Conservation (phyloP, 2,329 filamentous ascomycete species). For the Blumeriella jaapii region DNA sequence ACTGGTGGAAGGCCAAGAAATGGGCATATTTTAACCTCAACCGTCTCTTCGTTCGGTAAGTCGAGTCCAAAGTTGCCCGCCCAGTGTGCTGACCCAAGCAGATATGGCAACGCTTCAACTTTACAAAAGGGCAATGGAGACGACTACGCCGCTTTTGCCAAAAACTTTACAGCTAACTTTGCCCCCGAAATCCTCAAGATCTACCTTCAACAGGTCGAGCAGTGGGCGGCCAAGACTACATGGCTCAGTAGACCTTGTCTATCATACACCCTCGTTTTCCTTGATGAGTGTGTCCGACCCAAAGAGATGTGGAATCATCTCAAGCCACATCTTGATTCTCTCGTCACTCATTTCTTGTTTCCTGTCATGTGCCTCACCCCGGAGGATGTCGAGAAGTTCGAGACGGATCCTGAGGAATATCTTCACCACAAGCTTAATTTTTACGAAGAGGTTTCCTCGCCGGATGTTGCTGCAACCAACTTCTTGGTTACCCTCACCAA, state of each 20-base stretch:
- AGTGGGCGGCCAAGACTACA: conserved; percentile 87
- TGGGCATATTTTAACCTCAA: conserved; percentile 99
- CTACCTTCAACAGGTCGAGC: conserved; percentile 89
- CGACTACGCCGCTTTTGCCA: conserved; percentile 72
- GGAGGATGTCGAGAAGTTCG: conserved; percentile 88
- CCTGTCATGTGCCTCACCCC: conserved; percentile 85
- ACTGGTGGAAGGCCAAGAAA: conserved; percentile 99
- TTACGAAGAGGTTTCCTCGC: conserved; percentile 91
- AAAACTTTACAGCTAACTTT: conserved; percentile 81
- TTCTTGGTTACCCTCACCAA: conserved; percentile 94
- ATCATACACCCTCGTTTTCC: conserved; percentile 85
- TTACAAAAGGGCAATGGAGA: conserved; percentile 63
- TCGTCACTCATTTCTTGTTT: conserved; percentile 92
- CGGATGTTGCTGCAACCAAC: conserved; percentile 91
- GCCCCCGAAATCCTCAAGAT: conserved; percentile 93
- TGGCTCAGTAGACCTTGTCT: conserved; percentile 94
- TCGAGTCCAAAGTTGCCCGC: conserved; percentile 4
- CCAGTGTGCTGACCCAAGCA: conserved; percentile 28
- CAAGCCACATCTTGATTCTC: conserved; percentile 83
- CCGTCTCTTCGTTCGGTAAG: conserved; percentile 79
- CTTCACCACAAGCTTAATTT: conserved; percentile 95
- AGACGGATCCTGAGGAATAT: conserved; percentile 91
- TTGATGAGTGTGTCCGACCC: conserved; percentile 94
- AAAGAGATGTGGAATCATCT: conserved; percentile 95
- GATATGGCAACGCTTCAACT: conserved; percentile 78